Conservation (phyloP, 306 rosid genomes). For the Mucuna pruriens region DNA sequence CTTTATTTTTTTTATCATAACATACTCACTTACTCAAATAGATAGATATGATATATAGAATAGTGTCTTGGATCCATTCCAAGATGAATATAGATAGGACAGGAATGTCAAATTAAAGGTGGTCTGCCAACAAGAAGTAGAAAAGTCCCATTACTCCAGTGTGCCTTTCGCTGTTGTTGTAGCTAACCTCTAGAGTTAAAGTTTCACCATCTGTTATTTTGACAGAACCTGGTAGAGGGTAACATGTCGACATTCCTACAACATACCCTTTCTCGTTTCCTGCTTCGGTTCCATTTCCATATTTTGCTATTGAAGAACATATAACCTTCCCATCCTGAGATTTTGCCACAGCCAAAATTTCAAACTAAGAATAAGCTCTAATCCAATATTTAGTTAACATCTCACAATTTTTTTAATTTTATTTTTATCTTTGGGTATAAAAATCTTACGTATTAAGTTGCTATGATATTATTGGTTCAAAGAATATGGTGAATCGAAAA, state of each 20-base stretch:
- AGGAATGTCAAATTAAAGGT: slow-evolving; percentile 7
- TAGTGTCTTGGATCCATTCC: not conserved
- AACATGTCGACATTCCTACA: slow-evolving; percentile 88
- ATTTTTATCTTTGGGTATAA: not conserved
- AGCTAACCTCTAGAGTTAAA: slow-evolving; percentile 49
- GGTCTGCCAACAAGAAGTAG: slow-evolving; percentile 63
- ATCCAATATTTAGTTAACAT: not conserved
- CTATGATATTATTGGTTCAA: not conserved
- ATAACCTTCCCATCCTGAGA: slow-evolving; percentile 70
- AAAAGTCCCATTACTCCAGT: slow-evolving; percentile 84
- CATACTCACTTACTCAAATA: not conserved
- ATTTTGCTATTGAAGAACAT: slow-evolving; percentile 67
- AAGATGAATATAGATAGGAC: not conserved
- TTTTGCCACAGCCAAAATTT: not conserved
- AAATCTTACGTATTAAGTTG: not conserved
- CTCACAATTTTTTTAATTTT: not conserved
- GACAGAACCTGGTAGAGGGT: slow-evolving; percentile 68
- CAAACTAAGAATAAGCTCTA: not conserved
- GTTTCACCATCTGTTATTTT: slow-evolving; percentile 66
- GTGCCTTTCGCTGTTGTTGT: slow-evolving; percentile 48
- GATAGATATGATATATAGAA: not conserved
- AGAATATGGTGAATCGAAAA: not conserved
- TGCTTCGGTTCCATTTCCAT: slow-evolving; percentile 68
- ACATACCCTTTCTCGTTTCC: slow-evolving; percentile 81
- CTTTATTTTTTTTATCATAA: not conserved